A percentile compares a stretch with the other conserved stretches of the same genome.
Conservation (phyloP, 23 red algal species). For the Agarophyton chilense region DNA sequence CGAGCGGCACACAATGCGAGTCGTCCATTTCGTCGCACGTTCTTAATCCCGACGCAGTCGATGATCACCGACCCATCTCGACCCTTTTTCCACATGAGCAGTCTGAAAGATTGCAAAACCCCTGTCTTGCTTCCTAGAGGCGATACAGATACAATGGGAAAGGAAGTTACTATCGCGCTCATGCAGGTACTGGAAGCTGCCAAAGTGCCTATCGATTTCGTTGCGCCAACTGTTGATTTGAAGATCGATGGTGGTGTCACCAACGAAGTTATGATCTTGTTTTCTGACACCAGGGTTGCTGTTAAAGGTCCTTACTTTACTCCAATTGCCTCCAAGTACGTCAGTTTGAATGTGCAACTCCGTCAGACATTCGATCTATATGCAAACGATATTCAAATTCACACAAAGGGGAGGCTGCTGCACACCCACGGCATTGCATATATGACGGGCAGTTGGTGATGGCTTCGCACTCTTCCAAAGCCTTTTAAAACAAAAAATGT, state of each 20-base stretch:
- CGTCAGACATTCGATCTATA: constrained; percentile 85
- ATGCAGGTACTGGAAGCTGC: constrained; percentile 84
- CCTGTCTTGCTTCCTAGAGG: constrained; percentile 79
- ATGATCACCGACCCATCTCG: constrained; percentile 54
- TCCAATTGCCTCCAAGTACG: constrained; percentile 53
- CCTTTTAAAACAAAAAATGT: no score
- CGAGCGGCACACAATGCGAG: background rate
- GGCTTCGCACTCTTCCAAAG: no score
- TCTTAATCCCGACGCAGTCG: background rate
- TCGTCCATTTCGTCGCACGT: background rate
- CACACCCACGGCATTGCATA: no score
- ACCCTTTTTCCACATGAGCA: constrained; percentile 51
- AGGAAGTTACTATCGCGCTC: constrained; percentile 71
- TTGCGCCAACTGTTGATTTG: constrained; percentile 56
- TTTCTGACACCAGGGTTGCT: constrained; percentile 80
- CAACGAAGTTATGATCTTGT: constrained; percentile 68
- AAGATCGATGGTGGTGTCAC: constrained; percentile 77
- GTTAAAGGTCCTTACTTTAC: constrained; percentile 96
- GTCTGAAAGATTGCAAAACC: background rate
- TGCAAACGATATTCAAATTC: constrained; percentile 95
- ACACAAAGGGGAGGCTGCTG: no score
- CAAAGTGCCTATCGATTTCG: constrained; percentile 85
- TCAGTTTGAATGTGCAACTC: constrained; percentile 88
- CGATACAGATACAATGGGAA: constrained; percentile 89
- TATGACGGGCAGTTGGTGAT: no score